A percentile compares a stretch with the other conserved stretches of the same genome.
These are phyloP conservation scores for Arachnopeziza araneosa DNA, from an alignment of 2,329 filamentous ascomycete genomes.

Conservation along the genomic window DNA sequence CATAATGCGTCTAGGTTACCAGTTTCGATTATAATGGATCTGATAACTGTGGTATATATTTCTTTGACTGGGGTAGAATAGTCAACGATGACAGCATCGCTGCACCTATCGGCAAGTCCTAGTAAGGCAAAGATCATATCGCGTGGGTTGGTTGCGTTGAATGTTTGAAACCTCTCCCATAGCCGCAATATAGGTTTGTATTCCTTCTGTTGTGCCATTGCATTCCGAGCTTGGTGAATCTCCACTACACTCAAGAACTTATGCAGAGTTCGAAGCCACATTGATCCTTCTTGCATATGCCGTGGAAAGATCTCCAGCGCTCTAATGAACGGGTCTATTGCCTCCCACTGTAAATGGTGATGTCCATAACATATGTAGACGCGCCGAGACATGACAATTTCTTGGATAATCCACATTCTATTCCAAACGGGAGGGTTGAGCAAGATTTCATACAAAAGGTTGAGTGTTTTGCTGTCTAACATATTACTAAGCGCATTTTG, in stretches of 20 bases:
- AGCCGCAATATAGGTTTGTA: background rate
- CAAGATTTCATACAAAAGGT: background rate
- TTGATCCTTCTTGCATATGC: background rate
- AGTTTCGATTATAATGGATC: background rate
- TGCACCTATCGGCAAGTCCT: background rate
- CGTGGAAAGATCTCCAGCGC: background rate
- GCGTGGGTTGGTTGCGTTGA: constrained; percentile 4
- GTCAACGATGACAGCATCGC: background rate
- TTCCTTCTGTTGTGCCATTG: background rate
- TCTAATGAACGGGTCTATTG: background rate
- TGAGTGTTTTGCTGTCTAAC: background rate
- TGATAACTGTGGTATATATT: background rate
- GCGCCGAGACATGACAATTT: background rate
- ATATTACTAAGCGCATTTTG: background rate
- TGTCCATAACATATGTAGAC: background rate
- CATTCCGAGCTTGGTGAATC: background rate
- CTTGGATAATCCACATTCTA: constrained; percentile 3
- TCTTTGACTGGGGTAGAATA: background rate
- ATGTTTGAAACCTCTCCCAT: background rate
- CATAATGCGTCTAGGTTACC: background rate
- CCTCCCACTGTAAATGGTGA: background rate
- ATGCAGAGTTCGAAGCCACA: background rate
- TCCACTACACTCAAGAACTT: background rate
- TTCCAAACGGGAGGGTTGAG: background rate
- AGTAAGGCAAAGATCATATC: constrained; percentile 10